Percentiles rank a stretch among this genome's conserved stretches.
These are phyloP conservation scores for Meyerozyma smithsonii DNA, from an alignment of 1,139 yeast species.

Conservation along the genomic window DNA sequence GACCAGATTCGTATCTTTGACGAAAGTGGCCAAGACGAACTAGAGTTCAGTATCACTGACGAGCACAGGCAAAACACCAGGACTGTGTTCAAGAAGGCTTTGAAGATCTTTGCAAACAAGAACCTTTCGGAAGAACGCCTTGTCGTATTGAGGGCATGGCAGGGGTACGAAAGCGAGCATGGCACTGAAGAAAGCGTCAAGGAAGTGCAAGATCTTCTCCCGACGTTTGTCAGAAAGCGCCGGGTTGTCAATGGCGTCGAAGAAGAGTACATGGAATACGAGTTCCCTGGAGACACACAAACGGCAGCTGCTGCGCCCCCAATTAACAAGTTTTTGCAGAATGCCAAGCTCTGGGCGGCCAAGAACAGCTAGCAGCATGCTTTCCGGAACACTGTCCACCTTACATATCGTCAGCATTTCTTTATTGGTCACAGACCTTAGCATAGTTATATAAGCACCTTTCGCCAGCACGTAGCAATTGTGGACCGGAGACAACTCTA, in stretches of 20 bases:
- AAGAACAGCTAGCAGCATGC: not conserved
- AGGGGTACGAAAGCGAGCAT: conserved; percentile 58
- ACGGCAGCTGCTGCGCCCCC: conserved; percentile 18
- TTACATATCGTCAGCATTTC: no score
- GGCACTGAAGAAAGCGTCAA: conserved; percentile 44
- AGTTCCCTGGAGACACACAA: conserved; percentile 60
- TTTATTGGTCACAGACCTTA: no score
- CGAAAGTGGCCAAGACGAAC: conserved; percentile 35
- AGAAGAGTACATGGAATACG: conserved; percentile 58
- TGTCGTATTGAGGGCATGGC: conserved; percentile 58
- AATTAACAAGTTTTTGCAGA: conserved; percentile 51
- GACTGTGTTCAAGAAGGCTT: conserved; percentile 52
- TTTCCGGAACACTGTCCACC: no score
- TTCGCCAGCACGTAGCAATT: no score
- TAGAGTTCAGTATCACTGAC: conserved; percentile 49
- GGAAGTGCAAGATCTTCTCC: conserved; percentile 45
- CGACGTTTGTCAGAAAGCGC: conserved; percentile 50
- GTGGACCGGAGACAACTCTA: not conserved
- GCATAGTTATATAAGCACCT: not conserved
- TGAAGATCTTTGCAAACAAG: conserved; percentile 35
- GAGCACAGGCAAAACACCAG: conserved; percentile 52
- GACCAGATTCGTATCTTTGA: conserved; percentile 42
- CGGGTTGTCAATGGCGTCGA: conserved; percentile 40
- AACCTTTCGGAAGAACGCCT: conserved; percentile 43
- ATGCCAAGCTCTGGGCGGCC: conserved; percentile 58